Evolutionary conservation across 2,329 filamentous ascomycete genomes (phyloP), one percentile per base, ranked within the genome.

Genomic region (Exophiala viscosa): DNA sequence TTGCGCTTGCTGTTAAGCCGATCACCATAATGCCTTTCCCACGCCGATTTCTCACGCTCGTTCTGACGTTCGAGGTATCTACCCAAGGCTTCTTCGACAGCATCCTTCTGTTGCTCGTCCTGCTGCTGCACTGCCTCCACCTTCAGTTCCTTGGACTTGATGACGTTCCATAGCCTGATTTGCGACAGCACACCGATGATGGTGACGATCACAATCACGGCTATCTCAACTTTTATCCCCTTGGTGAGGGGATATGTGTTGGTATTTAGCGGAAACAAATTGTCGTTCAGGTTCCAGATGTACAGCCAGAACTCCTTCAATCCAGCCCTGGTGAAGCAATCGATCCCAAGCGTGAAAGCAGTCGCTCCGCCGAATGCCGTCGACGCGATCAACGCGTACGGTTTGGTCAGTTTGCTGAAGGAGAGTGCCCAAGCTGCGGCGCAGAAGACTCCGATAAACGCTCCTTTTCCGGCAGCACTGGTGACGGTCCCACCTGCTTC

Each of bases 271-370:
- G 91, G 91, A 64, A 97, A 97, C 0, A 90, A 74, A 45, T 87
- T 78, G 38, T 83, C 75, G 67, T 96, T 96, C 35, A 97, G 71
- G 41, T 73, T 75, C 92, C 92, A 97, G 34, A 95, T 78, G 67
- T 95, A 97, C 5, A 89, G 80, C 92, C 92, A 97, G 62, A 96
- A 96, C 68, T 97, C 92, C 69, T 96, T 96, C 62, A 95, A 74
- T 0, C 92, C 92, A n/a, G 90, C 90, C 57, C 84, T 78, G 64
- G 85, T 92, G 63, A 92, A 95, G 69, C 90, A 95, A 67, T 97
- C 92, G 52, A 97, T 87, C 2, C 92, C 92, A 2, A 97, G 71
- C 11, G 95, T 81, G 1, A 86, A 77, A 2, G 82, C 82, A 0
- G 90, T 96, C 3, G 90, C 86, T 6, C 92, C 92, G 3, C 83